Conservation (phyloP, 116 monocot species). For the Cymodocea nodosa region DNA sequence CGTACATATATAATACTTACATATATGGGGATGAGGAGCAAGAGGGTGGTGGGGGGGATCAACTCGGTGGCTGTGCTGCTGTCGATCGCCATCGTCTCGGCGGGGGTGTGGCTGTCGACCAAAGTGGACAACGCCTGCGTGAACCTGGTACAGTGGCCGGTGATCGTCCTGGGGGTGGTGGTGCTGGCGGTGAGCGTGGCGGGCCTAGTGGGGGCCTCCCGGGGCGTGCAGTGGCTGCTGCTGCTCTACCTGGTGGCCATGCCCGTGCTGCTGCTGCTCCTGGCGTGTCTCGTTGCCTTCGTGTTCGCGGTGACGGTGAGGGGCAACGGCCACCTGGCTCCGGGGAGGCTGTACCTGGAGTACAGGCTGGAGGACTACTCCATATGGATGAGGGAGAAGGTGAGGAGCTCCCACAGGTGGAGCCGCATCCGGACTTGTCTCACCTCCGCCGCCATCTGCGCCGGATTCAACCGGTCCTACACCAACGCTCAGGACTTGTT, state of each 20-base stretch:
- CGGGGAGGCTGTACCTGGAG: conserved; percentile 47
- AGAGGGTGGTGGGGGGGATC: conserved; percentile 36
- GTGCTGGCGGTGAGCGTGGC: conserved; percentile 26
- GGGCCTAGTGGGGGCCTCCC: conserved; percentile 55
- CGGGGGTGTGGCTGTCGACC: conserved; percentile 59
- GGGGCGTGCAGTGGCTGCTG: conserved; percentile 48
- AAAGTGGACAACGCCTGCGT: conserved; percentile 47
- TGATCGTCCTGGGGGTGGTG: conserved; percentile 29
- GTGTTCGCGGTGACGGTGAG: conserved; percentile 36
- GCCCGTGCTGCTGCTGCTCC: conserved; percentile 38
- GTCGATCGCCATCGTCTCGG: conserved; percentile 58
- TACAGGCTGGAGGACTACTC: conserved; percentile 53
- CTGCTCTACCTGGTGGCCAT: conserved; percentile 53
- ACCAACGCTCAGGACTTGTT: conserved; percentile 44
- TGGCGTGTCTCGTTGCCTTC: conserved; percentile 38
- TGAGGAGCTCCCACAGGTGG: conserved; percentile 39
- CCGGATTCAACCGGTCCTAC: conserved; percentile 51
- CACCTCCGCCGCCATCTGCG: conserved; percentile 28
- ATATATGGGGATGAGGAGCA: conserved; percentile 25
- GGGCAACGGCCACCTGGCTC: conserved; percentile 29
- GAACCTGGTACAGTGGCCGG: conserved; percentile 51
- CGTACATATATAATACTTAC: too few relatives aligned
- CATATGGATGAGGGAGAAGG: conserved; percentile 42
- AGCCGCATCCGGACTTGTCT: conserved; percentile 44
- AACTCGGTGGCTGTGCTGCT: conserved; percentile 48